Percentiles rank a stretch among this genome's conserved stretches.
Evolutionary conservation across 805 yeast species (phyloP).

Genomic region (Starmerella davenportii): DNA sequence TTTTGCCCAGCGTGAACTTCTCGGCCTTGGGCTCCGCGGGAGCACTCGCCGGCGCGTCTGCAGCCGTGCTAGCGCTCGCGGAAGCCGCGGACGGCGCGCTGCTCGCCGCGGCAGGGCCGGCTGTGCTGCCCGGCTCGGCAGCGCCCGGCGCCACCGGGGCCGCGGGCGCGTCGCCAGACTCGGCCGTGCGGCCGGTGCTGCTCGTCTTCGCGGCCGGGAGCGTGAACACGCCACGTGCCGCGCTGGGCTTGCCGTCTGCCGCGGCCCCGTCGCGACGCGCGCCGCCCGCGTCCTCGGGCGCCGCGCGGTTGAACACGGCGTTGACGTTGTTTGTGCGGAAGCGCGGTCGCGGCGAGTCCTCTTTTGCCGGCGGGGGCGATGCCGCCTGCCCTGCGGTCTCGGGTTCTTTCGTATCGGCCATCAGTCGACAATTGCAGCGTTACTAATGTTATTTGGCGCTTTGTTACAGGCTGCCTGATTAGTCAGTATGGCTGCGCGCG

Average conservation of each 20-base stretch:
- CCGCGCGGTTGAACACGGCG: slow-evolving; percentile 16
- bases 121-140: background rate
- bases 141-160: slow-evolving; percentile 5
- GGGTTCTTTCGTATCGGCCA: no score
- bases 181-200: slow-evolving; percentile 1
- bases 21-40: background rate
- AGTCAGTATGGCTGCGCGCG: no score
- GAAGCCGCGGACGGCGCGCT: background rate
- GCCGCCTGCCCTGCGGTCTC: slow-evolving; percentile 1
- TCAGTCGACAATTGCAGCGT: no score
- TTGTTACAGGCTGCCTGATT: no score
- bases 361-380: background rate
- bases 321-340: slow-evolving; percentile 26
- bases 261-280: background rate
- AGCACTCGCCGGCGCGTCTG: background rate
- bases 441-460: no score
- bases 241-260: background rate
- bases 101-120: background rate
- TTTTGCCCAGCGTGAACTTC: slow-evolving; percentile 4
- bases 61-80: background rate
- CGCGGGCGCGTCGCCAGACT: slow-evolving; percentile 5
- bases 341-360: slow-evolving; percentile 15
- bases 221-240: slow-evolving; percentile 3
- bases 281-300: background rate
- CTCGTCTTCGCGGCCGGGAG: slow-evolving; percentile 1